Conservation (phyloP, 2,329 filamentous ascomycete species). For the Nemania sp. region DNA sequence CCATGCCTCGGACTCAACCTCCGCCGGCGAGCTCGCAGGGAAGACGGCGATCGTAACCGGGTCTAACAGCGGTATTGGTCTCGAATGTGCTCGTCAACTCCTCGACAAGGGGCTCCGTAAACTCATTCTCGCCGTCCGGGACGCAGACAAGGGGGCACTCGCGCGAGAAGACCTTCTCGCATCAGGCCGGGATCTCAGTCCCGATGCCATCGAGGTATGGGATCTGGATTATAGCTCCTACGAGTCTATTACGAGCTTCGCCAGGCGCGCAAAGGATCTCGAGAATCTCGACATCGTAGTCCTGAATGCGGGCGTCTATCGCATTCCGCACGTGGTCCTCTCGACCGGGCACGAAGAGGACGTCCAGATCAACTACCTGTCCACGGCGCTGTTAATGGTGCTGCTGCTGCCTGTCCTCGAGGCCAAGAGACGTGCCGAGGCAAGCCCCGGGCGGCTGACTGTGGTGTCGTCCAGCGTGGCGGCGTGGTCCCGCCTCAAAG, state of each 20-base stretch:
- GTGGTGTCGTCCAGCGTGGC: conserved; percentile 47
- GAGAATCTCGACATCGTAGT: conserved; percentile 56
- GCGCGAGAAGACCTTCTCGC: conserved; percentile 35
- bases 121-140: conserved; percentile 55
- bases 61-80: conserved; percentile 54
- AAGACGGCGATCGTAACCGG: conserved; percentile 56
- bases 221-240: conserved; percentile 54
- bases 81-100: conserved; percentile 53
- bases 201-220: conserved; percentile 53
- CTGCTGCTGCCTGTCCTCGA: conserved; percentile 62
- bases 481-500: conserved; percentile 22
- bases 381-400: conserved; percentile 61
- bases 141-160: conserved; percentile 42
- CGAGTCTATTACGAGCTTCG: conserved; percentile 55
- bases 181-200: conserved; percentile 36
- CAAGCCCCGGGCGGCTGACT: conserved; percentile 39
- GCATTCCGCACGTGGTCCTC: conserved; percentile 38
- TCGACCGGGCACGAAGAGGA: conserved; percentile 54
- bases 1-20: not conserved
- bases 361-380: conserved; percentile 66
- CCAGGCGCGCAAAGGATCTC: conserved; percentile 49
- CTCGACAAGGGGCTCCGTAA: conserved; percentile 49
- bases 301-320: conserved; percentile 50
- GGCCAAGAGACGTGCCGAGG: conserved; percentile 42
- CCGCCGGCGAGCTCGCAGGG: conserved; percentile 24